phyloP scores from a whole-genome alignment of 2,329 filamentous ascomycete species.

The Torrubiella hemipterigena region DNA sequence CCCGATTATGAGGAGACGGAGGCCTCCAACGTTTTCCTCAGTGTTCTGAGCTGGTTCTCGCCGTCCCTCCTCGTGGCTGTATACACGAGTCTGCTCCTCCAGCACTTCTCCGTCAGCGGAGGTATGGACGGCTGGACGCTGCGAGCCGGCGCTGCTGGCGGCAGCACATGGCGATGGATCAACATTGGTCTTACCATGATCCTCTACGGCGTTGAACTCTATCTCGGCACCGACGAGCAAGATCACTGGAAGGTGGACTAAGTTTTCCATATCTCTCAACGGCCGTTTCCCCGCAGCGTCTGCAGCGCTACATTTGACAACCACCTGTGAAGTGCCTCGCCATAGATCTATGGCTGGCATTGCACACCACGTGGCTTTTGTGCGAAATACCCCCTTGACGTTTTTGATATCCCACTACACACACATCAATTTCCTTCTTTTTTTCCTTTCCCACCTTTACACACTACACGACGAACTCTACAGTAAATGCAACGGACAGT shows the following conservation, averaged over 20 bases:
- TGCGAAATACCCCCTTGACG: too few relatives aligned
- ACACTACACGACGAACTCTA: too few relatives aligned
- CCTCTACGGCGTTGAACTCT: slow-evolving; percentile 82
- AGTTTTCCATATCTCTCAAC: too few relatives aligned
- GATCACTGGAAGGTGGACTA: slow-evolving; percentile 95
- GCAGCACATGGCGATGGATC: slow-evolving; percentile 86
- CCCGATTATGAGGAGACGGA: slow-evolving; percentile 78
- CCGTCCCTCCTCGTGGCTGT: slow-evolving; percentile 91
- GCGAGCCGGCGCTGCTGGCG: slow-evolving; percentile 65
- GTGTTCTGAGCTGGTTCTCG: slow-evolving; percentile 84
- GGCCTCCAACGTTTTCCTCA: slow-evolving; percentile 66
- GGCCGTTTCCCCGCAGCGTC: too few relatives aligned
- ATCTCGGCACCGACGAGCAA: slow-evolving; percentile 71
- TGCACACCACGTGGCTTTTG: too few relatives aligned
- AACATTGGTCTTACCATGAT: slow-evolving; percentile 84
- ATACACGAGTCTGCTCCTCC: slow-evolving; percentile 89
- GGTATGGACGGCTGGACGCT: slow-evolving; percentile 70
- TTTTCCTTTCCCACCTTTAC: too few relatives aligned
- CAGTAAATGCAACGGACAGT: too few relatives aligned
- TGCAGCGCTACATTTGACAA: too few relatives aligned
- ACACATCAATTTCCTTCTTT: too few relatives aligned
- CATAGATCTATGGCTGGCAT: too few relatives aligned
- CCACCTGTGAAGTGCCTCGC: too few relatives aligned
- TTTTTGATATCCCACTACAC: too few relatives aligned
- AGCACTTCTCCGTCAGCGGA: slow-evolving; percentile 78